phyloP scores from a whole-genome alignment of 805 yeast genomes.

The Kurtzmaniella fragi region DNA sequence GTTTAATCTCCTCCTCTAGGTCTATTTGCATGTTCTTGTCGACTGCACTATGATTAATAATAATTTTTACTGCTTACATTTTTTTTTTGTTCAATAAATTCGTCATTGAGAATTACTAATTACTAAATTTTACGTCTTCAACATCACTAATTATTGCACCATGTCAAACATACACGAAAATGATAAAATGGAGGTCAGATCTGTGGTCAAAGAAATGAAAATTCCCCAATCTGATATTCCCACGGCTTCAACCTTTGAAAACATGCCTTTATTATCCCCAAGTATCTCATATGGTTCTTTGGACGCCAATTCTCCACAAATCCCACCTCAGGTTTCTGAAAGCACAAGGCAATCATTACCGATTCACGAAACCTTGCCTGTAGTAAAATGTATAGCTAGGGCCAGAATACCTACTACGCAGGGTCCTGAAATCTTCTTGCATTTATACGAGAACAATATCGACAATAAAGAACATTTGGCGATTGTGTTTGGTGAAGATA shows the following conservation, averaged over 20 bases:
- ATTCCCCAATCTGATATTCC: conserved; percentile 1
- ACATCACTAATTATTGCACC: not conserved
- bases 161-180: not conserved
- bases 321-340: conserved; percentile 15
- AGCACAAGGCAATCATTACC: conserved; percentile 27
- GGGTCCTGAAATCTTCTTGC: conserved; percentile 91
- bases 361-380: conserved; percentile 58
- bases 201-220: not conserved
- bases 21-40: too few relatives aligned
- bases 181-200: too few relatives aligned
- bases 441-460: conserved; percentile 76
- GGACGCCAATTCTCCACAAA: conserved; percentile 3
- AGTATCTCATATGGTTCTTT: conserved; percentile 13
- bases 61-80: too few relatives aligned
- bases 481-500: conserved; percentile 91
- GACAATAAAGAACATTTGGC: conserved; percentile 96
- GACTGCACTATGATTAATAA: too few relatives aligned
- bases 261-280: conserved; percentile 21
- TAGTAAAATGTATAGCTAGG: conserved; percentile 82
- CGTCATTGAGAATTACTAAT: too few relatives aligned
- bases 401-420: conserved; percentile 96
- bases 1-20: too few relatives aligned
- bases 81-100: too few relatives aligned
- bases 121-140: not conserved
- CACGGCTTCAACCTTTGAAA: conserved; percentile 6